Conservation (phyloP, 331 rosid genomes). For the Dryas integrifolia region DNA sequence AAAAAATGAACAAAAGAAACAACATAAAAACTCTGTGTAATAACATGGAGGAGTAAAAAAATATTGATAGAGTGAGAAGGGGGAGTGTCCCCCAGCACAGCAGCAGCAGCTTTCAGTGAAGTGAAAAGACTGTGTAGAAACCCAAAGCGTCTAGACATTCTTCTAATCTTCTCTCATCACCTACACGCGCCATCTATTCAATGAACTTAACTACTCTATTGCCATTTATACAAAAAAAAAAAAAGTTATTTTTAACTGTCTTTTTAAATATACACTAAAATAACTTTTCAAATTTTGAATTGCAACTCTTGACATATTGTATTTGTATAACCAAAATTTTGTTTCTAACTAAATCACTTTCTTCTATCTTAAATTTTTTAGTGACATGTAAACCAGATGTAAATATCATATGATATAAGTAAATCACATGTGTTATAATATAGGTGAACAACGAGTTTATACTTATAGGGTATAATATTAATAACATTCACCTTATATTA, state of each 20-base stretch:
- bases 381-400: too few relatives aligned
- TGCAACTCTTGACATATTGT: not conserved
- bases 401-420: too few relatives aligned
- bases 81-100: constrained; percentile 36
- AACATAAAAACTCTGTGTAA: constrained; percentile 9
- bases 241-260: too few relatives aligned
- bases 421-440: too few relatives aligned
- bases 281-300: not conserved
- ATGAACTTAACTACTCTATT: not conserved
- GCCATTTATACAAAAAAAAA: too few relatives aligned
- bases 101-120: constrained; percentile 50
- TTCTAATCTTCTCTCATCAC: not conserved
- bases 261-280: too few relatives aligned
- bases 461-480: too few relatives aligned
- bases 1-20: constrained; percentile 19
- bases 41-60: not conserved
- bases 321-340: too few relatives aligned
- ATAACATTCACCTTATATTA: too few relatives aligned
- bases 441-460: too few relatives aligned
- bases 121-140: constrained; percentile 28
- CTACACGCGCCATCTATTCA: constrained; percentile 33
- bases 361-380: too few relatives aligned
- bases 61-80: constrained; percentile 22
- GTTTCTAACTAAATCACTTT: too few relatives aligned
- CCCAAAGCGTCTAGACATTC: constrained; percentile 37